Percentiles rank a stretch among this genome's conserved stretches.
Evolutionary conservation across 2,329 filamentous ascomycete species (phyloP).

Genomic region (Talaromyces sp.): DNA sequence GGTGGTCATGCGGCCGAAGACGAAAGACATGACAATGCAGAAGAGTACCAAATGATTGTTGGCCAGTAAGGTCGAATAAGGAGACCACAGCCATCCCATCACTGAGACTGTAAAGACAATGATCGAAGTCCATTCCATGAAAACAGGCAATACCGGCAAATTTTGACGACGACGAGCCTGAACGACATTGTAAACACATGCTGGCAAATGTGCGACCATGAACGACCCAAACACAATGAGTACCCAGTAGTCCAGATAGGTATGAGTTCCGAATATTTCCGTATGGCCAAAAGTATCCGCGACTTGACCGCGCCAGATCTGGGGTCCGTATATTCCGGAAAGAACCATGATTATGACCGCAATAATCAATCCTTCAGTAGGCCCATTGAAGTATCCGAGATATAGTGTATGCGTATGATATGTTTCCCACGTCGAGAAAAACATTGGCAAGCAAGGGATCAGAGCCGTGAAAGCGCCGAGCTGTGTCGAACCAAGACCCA

Average conservation of each 20-base stretch:
- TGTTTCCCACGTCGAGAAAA: slow-evolving; percentile 99
- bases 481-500: slow-evolving; percentile 81
- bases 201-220: slow-evolving; percentile 73
- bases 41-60: slow-evolving; percentile 90
- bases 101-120: slow-evolving; percentile 72
- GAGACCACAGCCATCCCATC: slow-evolving; percentile 82
- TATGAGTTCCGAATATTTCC: slow-evolving; percentile 64
- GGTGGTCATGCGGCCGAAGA: slow-evolving; percentile 96
- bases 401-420: slow-evolving; percentile 98
- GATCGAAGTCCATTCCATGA: slow-evolving; percentile 94
- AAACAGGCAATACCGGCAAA: slow-evolving; percentile 74
- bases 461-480: slow-evolving; percentile 89
- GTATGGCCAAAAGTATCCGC: slow-evolving; percentile 64
- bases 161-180: slow-evolving; percentile 68
- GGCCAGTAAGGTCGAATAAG: slow-evolving; percentile 73
- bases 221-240: slow-evolving; percentile 65
- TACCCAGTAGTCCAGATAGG: slow-evolving; percentile 87
- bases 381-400: slow-evolving; percentile 93
- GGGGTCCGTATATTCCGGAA: slow-evolving; percentile 82
- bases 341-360: slow-evolving; percentile 81
- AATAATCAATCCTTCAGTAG: slow-evolving; percentile 90
- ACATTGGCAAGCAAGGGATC: slow-evolving; percentile 92
- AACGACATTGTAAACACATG: slow-evolving; percentile 83
- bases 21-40: slow-evolving; percentile 91
- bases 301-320: slow-evolving; percentile 78